Evolutionary conservation across 768 basidiomycete species (phyloP).

Genomic region (Cyclocybe cylindracea): DNA sequence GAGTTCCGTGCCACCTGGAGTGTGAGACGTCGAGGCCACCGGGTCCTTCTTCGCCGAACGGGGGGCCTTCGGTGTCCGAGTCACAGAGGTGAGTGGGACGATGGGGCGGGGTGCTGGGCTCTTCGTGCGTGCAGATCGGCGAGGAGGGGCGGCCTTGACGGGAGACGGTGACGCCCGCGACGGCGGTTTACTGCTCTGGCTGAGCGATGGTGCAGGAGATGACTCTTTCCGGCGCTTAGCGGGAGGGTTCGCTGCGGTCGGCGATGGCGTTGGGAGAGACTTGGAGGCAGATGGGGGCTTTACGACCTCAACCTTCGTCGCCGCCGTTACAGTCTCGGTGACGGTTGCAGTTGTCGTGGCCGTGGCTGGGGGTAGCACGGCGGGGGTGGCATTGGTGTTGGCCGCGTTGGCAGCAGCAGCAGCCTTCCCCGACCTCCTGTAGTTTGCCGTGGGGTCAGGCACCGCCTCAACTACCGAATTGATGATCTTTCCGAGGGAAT

Average conservation of each 20-base stretch:
- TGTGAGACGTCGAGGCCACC: conserved; percentile 31
- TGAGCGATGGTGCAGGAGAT: conserved; percentile 47
- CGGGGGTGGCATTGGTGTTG: conserved; percentile 26
- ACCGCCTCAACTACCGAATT: conserved; percentile 64
- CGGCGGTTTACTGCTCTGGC: conserved; percentile 22
- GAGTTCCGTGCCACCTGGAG: conserved; percentile 58
- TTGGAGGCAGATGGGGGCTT: conserved; percentile 30
- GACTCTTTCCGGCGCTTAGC: conserved; percentile 70
- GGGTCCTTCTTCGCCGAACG: conserved; percentile 31
- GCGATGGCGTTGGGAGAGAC: conserved; percentile 44
- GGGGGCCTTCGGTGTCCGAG: conserved; percentile 36
- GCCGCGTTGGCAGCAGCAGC: conserved; percentile 27
- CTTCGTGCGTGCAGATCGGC: conserved; percentile 42
- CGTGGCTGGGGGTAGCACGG: conserved; percentile 19
- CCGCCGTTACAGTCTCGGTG: conserved; percentile 25
- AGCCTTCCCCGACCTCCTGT: conserved; percentile 67
- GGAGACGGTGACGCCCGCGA: conserved; percentile 27
- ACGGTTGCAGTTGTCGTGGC: conserved; percentile 31
- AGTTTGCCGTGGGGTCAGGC: conserved; percentile 78
- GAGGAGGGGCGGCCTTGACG: conserved; percentile 17
- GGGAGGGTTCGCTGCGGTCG: conserved; percentile 40
- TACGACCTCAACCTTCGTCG: conserved; percentile 12
- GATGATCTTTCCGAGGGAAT: conserved; percentile 63
- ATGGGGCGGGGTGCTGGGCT: conserved; percentile 38
- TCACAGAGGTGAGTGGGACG: conserved; percentile 34